phyloP scores from a whole-genome alignment of 169 alveolate species.

The Cardiosporidium cionae region DNA sequence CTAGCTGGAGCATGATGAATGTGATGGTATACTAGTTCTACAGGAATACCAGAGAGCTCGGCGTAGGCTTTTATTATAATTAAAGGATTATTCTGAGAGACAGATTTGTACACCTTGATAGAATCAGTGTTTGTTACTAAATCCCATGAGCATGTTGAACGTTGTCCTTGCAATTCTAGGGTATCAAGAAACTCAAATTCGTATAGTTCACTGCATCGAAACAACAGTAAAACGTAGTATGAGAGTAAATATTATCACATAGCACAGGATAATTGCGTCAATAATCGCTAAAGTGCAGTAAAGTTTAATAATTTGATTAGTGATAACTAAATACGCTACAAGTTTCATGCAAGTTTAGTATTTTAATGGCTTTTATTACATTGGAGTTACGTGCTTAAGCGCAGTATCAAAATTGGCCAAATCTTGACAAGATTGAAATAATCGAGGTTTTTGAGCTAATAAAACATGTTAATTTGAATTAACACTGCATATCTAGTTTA shows the following conservation, averaged over 20 bases:
- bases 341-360: neutral
- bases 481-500: too few relatives aligned
- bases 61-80: conserved; percentile 27
- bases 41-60: conserved; percentile 11
- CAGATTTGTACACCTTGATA: conserved; percentile 11
- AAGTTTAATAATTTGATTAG: neutral
- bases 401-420: conserved; percentile 9
- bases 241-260: neutral
- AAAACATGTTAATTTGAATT: too few relatives aligned
- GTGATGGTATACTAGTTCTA: conserved; percentile 2
- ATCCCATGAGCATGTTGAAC: conserved; percentile 9
- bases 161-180: conserved; percentile 6
- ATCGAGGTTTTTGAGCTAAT: too few relatives aligned
- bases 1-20: conserved; percentile 3
- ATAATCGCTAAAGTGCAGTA: neutral
- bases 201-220: conserved; percentile 3
- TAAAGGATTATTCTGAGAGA: conserved; percentile 5
- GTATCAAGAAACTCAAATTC: conserved; percentile 12
- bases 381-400: conserved; percentile 24
- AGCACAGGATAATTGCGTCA: neutral
- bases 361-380: conserved; percentile 2
- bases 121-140: neutral
- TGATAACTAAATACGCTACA: neutral
- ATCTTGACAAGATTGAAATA: conserved; percentile 10
- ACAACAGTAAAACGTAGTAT: neutral